Base-by-base conservation (phyloP, 2,329 filamentous ascomycete species). In the Aureobasidium sp. region DNA sequence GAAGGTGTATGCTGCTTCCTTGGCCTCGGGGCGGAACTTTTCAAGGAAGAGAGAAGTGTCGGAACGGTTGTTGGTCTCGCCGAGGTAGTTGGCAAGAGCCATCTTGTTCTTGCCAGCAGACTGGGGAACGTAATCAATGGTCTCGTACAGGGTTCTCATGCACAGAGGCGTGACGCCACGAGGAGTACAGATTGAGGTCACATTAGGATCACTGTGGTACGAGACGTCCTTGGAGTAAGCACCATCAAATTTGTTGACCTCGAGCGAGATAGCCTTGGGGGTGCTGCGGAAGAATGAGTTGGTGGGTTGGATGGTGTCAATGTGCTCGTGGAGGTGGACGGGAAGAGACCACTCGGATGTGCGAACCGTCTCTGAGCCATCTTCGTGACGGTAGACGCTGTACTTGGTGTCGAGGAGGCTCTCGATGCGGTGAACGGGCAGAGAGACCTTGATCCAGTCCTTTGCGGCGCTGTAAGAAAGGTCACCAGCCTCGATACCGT, bases 271-370 rank as follows among this genome's bases (percentile, higher is more conserved):
- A 23, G 60, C 29, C 57, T 65, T 70, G 65, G 38, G 67, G 61
- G 35, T 66, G 65, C 65, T 74, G 66, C 77, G 75, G 69, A 82
- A 80, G 73, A 85, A 85, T 0, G 81, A 81, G 51, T 78, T 84
- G 1, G 82, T 85, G 1, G 83, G 83, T 67, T 85, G 82, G 27
- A 85, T 79, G 13, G 80, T 77, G 66, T 84, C 81, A 63, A 85
- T 79, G 66, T 83, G 81, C 51, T 77, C 74, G 66, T 84, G 81
- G 4, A 85, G 74, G 66, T 84, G 78, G 35, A 66, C 67, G 17
- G 83, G 82, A 4, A 86, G 76, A 45, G 81, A 84, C 82, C 82
- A 85, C 42, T 75, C 70, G 1, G 79, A 77, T 0, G 83, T 77
- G 45, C 83, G 78, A 17, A 80, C 74, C 8, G 84, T 67, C 11